Percentiles rank a stretch among this genome's conserved stretches.
Conservation (phyloP, 2,329 filamentous ascomycete species). For the Nectriaceae sp. region DNA sequence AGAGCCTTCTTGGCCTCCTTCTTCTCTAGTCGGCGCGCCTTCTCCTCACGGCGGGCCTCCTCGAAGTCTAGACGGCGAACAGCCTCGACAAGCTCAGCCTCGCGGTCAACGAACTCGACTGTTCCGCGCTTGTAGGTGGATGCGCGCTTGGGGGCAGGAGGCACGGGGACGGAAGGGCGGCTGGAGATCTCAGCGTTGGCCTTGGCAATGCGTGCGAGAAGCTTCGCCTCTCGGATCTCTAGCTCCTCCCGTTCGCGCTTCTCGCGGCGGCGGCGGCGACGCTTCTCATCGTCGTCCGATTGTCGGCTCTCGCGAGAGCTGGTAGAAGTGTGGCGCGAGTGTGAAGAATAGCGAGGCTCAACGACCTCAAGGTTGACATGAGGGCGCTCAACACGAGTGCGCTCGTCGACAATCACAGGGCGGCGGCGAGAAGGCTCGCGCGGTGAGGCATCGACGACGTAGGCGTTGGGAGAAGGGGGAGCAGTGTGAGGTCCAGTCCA, state of each 20-base stretch:
- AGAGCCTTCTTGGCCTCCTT: constrained; percentile 26
- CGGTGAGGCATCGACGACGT: constrained; percentile 26
- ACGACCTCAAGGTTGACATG: constrained; percentile 41
- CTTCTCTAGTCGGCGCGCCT: constrained; percentile 22
- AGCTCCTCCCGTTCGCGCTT: constrained; percentile 30
- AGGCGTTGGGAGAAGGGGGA: constrained; percentile 39
- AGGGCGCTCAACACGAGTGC: constrained; percentile 25
- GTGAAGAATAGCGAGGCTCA: constrained; percentile 32
- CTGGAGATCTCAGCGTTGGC: constrained; percentile 45
- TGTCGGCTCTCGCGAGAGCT: constrained; percentile 37
- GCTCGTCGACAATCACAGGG: constrained; percentile 43
- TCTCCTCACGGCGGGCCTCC: constrained; percentile 34
- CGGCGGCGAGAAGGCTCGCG: constrained; percentile 27
- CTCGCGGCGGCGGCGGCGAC: constrained; percentile 24
- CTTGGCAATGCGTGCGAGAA: constrained; percentile 38
- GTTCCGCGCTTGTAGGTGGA: constrained; percentile 24
- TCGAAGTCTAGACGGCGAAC: constrained; percentile 36
- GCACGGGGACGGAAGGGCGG: constrained; percentile 35
- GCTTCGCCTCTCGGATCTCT: constrained; percentile 26
- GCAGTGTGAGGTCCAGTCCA: constrained; percentile 42
- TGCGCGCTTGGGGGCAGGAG: constrained; percentile 23
- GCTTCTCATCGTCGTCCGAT: constrained; percentile 32
- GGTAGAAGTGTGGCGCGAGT: constrained; percentile 39
- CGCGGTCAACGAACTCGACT: constrained; percentile 22
- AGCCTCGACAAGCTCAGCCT: constrained; percentile 37